Percentiles rank a stretch among this genome's conserved stretches.
These are phyloP conservation scores for Seiridium unicorne DNA, from an alignment of 2,329 filamentous ascomycete species.

Conservation along the genomic window DNA sequence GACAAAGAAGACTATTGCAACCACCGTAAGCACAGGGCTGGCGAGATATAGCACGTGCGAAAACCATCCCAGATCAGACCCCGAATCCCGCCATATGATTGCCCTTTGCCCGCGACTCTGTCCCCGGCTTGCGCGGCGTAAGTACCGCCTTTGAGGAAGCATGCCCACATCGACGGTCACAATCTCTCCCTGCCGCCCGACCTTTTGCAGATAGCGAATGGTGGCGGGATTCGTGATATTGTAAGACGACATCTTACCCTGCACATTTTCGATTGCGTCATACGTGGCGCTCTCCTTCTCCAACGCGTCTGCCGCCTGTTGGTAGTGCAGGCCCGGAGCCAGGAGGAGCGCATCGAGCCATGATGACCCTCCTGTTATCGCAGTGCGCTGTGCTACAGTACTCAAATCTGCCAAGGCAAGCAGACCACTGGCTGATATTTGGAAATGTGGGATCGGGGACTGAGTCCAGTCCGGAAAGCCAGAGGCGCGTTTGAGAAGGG, in stretches of 20 bases:
- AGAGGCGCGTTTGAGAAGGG: constrained; percentile 20
- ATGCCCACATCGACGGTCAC: constrained; percentile 57
- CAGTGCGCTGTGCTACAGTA: constrained; percentile 54
- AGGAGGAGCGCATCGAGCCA: constrained; percentile 57
- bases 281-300: constrained; percentile 38
- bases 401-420: constrained; percentile 58
- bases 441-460: constrained; percentile 42
- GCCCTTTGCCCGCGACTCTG: constrained; percentile 20
- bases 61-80: constrained; percentile 39
- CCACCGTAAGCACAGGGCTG: constrained; percentile 44
- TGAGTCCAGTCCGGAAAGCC: constrained; percentile 40
- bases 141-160: constrained; percentile 39
- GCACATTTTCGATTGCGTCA: constrained; percentile 35
- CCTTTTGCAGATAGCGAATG: constrained; percentile 51
- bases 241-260: constrained; percentile 29
- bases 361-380: constrained; percentile 53
- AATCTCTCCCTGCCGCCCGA: constrained; percentile 54
- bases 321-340: constrained; percentile 59
- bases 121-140: constrained; percentile 21
- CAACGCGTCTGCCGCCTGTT: constrained; percentile 54
- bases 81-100: constrained; percentile 27
- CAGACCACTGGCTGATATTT: constrained; percentile 51
- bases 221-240: constrained; percentile 50
- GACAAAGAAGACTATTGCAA: constrained; percentile 41
- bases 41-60: constrained; percentile 48